Conservation (phyloP, 139 green algal species). For the Edaphochlamys debaryana region DNA sequence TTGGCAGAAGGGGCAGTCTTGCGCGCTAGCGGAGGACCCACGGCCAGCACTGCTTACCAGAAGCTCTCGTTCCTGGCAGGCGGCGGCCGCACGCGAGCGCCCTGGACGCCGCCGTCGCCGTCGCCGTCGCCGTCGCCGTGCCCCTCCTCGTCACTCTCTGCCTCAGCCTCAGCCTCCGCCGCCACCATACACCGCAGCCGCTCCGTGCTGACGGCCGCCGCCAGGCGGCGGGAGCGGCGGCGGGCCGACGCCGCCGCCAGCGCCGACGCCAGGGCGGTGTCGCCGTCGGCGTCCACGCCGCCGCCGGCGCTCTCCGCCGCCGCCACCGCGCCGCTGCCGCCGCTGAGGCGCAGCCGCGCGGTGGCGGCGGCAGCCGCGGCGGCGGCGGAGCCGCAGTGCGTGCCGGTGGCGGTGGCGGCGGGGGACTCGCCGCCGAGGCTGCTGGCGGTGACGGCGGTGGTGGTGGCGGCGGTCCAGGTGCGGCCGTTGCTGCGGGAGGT, state of each 20-base stretch:
- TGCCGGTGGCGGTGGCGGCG: background rate
- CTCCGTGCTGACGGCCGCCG: background rate
- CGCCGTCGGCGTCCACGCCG: no score
- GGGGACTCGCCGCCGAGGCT: background rate
- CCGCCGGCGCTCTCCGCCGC: no score
- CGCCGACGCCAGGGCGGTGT: no score
- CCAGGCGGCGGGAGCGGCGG: background rate
- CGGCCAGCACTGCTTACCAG: background rate
- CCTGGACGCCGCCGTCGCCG: background rate
- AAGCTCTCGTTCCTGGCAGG: constrained; percentile 4
- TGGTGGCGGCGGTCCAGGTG: no score
- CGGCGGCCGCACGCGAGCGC: no score
- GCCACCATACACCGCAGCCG: constrained; percentile 23
- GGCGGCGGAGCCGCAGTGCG: background rate
- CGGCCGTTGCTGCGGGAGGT: no score
- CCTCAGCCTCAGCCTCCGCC: constrained; percentile 5
- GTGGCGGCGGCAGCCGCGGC: no score
- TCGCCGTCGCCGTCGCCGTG: background rate
- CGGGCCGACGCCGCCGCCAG: no score
- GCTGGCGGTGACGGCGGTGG: no score
- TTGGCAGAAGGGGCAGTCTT: no score
- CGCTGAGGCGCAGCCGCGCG: no score
- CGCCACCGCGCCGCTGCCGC: background rate
- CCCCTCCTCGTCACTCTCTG: background rate
- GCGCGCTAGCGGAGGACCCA: no score